A percentile compares a stretch with the other conserved stretches of the same genome.
Evolutionary conservation across 2,329 filamentous ascomycete species (phyloP).

Genomic region (Nemania diffusa): DNA sequence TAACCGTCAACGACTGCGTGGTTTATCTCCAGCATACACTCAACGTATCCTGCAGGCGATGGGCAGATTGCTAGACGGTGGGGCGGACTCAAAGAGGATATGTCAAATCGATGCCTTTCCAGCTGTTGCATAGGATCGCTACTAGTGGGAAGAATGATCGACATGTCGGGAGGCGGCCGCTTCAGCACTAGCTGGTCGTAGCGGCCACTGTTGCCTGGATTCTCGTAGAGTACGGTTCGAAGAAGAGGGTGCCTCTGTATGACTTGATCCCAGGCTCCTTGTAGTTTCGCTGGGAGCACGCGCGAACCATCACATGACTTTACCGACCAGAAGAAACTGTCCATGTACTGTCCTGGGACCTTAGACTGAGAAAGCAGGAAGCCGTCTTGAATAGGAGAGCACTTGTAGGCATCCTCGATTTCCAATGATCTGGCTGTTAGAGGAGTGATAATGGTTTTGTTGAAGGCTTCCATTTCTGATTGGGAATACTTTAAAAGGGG

Average conservation of each 20-base stretch:
- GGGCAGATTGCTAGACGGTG: constrained; percentile 21
- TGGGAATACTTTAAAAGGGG: constrained; percentile 17
- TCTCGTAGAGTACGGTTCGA: constrained; percentile 19
- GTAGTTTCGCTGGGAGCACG: background rate
- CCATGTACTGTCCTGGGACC: constrained; percentile 13
- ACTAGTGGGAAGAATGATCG: background rate
- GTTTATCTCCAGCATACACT: constrained; percentile 16
- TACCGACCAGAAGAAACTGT: constrained; percentile 16
- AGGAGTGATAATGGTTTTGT: background rate
- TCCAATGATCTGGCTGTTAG: background rate
- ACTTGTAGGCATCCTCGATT: constrained; percentile 25
- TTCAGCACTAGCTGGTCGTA: constrained; percentile 24
- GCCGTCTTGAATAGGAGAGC: constrained; percentile 24
- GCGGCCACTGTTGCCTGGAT: constrained; percentile 6
- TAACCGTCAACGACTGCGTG: constrained; percentile 26
- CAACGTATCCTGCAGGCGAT: constrained; percentile 11
- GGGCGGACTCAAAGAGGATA: constrained; percentile 5
- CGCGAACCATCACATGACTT: background rate
- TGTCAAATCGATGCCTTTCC: constrained; percentile 13
- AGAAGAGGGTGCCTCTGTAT: constrained; percentile 25
- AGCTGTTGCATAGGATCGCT: constrained; percentile 3
- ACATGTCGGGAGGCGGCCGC: background rate
- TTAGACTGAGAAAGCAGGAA: constrained; percentile 20
- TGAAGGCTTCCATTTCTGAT: constrained; percentile 12
- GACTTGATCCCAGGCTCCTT: constrained; percentile 21